Evolutionary conservation across 164 flowering plant genomes (phyloP).

Genomic region (Nelumbo lutea): DNA sequence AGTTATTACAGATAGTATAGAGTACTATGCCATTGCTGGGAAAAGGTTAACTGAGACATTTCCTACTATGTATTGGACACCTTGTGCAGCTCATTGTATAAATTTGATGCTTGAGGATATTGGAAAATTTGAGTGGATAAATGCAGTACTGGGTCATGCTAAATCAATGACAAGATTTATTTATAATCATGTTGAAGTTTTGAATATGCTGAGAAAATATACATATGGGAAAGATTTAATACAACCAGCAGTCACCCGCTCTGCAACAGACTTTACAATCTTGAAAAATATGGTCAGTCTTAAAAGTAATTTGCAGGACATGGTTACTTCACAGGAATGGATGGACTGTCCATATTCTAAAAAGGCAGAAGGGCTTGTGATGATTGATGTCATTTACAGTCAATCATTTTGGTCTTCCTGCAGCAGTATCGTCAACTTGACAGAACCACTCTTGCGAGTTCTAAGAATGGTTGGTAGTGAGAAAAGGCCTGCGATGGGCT

Average conservation of each 20-base stretch:
- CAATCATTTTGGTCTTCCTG: slow-evolving; percentile 74
- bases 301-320: slow-evolving; percentile 50
- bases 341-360: slow-evolving; percentile 56
- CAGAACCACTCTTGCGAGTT: slow-evolving; percentile 56
- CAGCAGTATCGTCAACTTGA: slow-evolving; percentile 31
- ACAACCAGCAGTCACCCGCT: slow-evolving; percentile 36
- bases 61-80: slow-evolving; percentile 68
- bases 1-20: slow-evolving; percentile 56
- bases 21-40: slow-evolving; percentile 51
- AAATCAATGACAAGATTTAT: slow-evolving; percentile 62
- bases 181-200: slow-evolving; percentile 49
- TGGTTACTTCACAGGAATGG: slow-evolving; percentile 94
- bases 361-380: slow-evolving; percentile 44
- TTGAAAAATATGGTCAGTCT: slow-evolving; percentile 55
- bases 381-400: slow-evolving; percentile 44
- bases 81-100: slow-evolving; percentile 61
- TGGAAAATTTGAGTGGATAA: slow-evolving; percentile 57
- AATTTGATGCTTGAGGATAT: slow-evolving; percentile 76
- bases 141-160: slow-evolving; percentile 49
- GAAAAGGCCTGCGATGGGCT: slow-evolving; percentile 77
- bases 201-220: slow-evolving; percentile 61
- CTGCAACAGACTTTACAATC: slow-evolving; percentile 57
- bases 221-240: slow-evolving; percentile 73
- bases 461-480: slow-evolving; percentile 48
- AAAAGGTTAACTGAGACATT: slow-evolving; percentile 50